phyloP scores from a whole-genome alignment of 2,329 filamentous ascomycete genomes.

The Fusarium sp. region DNA sequence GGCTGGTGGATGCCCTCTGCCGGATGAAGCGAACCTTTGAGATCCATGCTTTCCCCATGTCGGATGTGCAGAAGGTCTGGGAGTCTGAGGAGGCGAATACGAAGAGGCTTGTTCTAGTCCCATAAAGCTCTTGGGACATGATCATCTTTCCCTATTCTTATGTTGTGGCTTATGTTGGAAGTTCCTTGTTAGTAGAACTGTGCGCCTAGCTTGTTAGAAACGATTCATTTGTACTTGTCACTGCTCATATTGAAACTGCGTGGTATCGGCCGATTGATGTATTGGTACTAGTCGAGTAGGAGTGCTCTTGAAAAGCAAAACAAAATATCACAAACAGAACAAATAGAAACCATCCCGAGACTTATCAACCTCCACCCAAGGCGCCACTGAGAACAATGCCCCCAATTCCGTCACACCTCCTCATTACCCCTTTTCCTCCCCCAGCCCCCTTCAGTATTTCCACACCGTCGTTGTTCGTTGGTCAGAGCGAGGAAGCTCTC shows the following conservation, averaged over 20 bases:
- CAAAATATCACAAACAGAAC: neutral
- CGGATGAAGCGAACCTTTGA: constrained; percentile 15
- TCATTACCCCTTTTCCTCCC: neutral
- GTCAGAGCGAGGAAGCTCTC: neutral
- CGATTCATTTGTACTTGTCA: neutral
- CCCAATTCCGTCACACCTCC: neutral
- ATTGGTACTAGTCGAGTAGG: neutral
- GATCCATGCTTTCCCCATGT: constrained; percentile 2
- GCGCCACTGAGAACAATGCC: neutral
- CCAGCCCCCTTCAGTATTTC: neutral
- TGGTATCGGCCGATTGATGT: neutral
- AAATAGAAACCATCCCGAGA: neutral
- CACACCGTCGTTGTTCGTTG: neutral
- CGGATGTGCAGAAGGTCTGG: constrained; percentile 11
- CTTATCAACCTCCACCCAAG: neutral
- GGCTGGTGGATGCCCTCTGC: neutral
- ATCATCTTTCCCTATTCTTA: neutral
- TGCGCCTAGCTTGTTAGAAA: neutral
- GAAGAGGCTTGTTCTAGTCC: constrained; percentile 18
- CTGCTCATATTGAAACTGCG: neutral
- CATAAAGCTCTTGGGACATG: neutral
- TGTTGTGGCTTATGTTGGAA: neutral
- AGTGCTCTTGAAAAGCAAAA: neutral
- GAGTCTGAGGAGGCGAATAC: neutral
- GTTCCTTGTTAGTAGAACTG: neutral